Evolutionary conservation across 805 yeast species (phyloP), one percentile per base, ranked within the genome.

Genomic region (Myxozyma vanderwaltii): DNA sequence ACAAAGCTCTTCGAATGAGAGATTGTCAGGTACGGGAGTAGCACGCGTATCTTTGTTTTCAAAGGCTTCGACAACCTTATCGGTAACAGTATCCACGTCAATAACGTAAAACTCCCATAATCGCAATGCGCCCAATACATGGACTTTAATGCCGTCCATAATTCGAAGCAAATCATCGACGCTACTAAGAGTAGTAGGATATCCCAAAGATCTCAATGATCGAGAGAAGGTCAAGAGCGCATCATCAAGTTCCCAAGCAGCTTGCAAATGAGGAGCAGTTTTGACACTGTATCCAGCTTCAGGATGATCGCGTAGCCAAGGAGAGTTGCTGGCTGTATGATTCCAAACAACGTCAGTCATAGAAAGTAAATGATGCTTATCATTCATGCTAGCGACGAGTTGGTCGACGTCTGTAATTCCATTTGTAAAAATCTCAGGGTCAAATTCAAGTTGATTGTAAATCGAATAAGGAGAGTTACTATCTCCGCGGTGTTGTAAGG

Each of bases 391-490:
- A 0, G 72, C 53, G 3, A 88, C 81, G 70, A 88, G 76, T 3
- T 69, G 52, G 19, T 70, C 69, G 2, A 91, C 89, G 45, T 86
- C 85, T 0, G 76, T 73, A 26, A 77, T 78, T 49, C 80, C 79
- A 51, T 78, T 71, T 31, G 77, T 75, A 70, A 94, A 92, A 24
- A 84, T 72, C 0, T 67, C 71, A 0, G 86, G 82, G 70, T 92
- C 98, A 74, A 87, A 91, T 26, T 69, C 72, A 61, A 90, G 79
- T 74, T 94, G 98, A 71, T 92, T 97, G 67, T 76, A 86, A 54
- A 92, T 89, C 2, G 97, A 89, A 71, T 91, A 92, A 0, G 99
- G 99, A 5, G 97, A 91, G 72, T 91, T 82, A 0, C 96, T 88
- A 62, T 80, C 86, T 35, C 99, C 99, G 56, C 98, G 80, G 63